Conservation (phyloP, 148 eudicot species). For the Fagopyrum homotropicum region DNA sequence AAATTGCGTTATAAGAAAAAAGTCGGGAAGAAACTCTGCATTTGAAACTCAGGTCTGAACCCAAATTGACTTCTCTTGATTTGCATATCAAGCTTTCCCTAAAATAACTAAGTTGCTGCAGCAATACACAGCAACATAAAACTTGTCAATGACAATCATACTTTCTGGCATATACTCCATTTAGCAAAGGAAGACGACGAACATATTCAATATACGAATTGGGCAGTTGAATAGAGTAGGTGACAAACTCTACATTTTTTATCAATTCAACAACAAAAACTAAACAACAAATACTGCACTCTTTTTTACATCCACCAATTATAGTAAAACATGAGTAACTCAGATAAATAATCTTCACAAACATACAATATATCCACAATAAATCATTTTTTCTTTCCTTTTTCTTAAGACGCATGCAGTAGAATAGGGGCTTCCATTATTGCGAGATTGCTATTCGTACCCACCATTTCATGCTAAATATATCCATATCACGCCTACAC, state of each 20-base stretch:
- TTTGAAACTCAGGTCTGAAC: neutral
- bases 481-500: too few species aligned
- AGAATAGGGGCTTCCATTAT: conserved; percentile 5
- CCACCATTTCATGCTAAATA: too few species aligned
- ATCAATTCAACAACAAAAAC: neutral
- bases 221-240: neutral
- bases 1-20: too few species aligned
- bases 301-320: neutral
- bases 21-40: too few species aligned
- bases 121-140: neutral
- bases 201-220: conserved; percentile 1
- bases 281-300: neutral
- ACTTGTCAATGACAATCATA: neutral
- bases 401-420: neutral
- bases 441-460: neutral
- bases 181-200: neutral
- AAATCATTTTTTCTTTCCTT: neutral
- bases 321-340: neutral
- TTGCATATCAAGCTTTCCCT: neutral
- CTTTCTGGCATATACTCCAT: neutral
- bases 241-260: neutral
- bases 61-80: neutral
- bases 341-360: neutral
- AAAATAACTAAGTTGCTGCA: neutral
- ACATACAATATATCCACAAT: neutral